A percentile compares a stretch with the other conserved stretches of the same genome.
phyloP scores from a whole-genome alignment of 73 alveolate species.

The Paramecium tetraurelia region DNA sequence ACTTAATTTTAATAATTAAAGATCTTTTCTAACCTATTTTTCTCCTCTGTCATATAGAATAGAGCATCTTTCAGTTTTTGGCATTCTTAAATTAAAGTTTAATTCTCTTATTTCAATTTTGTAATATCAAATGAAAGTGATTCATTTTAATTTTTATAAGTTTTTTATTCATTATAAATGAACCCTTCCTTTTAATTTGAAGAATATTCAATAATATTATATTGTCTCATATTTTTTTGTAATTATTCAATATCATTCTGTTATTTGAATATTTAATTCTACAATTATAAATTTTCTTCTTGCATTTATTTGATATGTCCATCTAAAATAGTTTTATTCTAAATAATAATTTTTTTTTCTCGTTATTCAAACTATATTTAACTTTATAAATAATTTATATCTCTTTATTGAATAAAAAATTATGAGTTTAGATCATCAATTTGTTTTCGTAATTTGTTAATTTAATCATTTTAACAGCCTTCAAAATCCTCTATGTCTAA shows the following conservation, averaged over 20 bases:
- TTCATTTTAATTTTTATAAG: neutral
- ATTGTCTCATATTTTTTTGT: neutral
- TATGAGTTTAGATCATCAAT: neutral
- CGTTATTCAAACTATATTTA: neutral
- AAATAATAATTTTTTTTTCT: neutral
- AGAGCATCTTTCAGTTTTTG: neutral
- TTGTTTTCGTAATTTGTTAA: neutral
- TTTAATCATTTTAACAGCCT: neutral
- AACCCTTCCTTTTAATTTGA: no score
- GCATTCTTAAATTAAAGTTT: neutral
- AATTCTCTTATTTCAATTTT: neutral
- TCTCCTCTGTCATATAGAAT: neutral
- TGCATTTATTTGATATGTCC: neutral
- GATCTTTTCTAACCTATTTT: neutral
- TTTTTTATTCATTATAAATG: no score
- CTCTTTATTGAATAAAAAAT: neutral
- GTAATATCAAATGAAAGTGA: neutral
- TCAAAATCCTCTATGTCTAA: neutral
- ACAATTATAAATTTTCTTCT: neutral
- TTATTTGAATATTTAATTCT: neutral
- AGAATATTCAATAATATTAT: no score
- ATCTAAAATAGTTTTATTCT: neutral
- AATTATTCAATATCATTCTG: neutral
- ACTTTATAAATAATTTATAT: neutral
- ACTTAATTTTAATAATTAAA: neutral